Evolutionary conservation across 176 grass and related monocot genomes (phyloP), one percentile per base, ranked within the genome.

Genomic region (Musa acuminata): DNA sequence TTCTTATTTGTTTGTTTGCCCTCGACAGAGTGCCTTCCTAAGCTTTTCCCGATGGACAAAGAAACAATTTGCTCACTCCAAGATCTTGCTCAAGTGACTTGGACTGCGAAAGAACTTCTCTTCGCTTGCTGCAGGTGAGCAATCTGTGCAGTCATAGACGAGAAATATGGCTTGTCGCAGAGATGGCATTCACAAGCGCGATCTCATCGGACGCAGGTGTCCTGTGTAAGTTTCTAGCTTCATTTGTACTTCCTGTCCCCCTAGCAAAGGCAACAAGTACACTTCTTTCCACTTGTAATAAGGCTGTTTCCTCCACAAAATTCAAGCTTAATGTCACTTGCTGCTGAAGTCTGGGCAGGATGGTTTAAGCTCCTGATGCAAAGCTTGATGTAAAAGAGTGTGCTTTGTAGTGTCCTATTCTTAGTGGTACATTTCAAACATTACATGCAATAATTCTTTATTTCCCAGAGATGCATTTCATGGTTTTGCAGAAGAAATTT

Each of bases 81-180:
- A 85, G 90, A 98, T 80, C 94, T 98, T 10, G 80, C 90, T 16
- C 86, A 91, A 19, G 90, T 93, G 79, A 89, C 88, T 53, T 98
- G 94, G 94, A 98, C 94, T 1, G 86, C 88, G 0, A 98, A 98
- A 78, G 94, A 98, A 84, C 85, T 98, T 75, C 86, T 93, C 43
- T 98, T 98, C 63, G 90, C 94, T 65, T 91, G 94, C 82, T 88
- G 90, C 75, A 81, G 94, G 59, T 91, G 66, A 87, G 68, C 48
- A 49, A 23, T 17, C 10, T 13, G 50, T 79, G 72, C 75, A 49
- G 26, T 50, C 49, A 22, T 22, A 21, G 53, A 43, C 48, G 17
- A 20, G 11, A 75, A 50, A 49, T 22, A 9, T 49, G 63, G 8
- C 48, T 11, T 24, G 24, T 11, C 13, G 2, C 17, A 25, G 52